Conservation (phyloP, 495 filamentous ascomycete species). For the Hypomontagnella monticulosa region DNA sequence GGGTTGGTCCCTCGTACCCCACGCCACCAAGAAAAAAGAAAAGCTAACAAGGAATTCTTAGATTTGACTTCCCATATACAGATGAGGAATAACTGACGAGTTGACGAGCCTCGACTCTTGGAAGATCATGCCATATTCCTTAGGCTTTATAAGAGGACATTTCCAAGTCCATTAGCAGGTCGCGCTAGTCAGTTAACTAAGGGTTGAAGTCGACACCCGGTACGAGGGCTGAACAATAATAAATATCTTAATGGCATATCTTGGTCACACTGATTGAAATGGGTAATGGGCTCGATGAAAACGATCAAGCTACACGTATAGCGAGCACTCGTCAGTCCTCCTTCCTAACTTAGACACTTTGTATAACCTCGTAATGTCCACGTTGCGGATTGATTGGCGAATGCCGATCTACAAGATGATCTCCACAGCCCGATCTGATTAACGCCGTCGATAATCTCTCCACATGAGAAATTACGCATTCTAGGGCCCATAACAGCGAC, state of each 20-base stretch:
- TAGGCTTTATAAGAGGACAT: too few species aligned
- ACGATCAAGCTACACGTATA: background rate
- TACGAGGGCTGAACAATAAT: too few species aligned
- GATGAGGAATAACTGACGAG: constrained; percentile 10
- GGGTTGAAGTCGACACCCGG: too few species aligned
- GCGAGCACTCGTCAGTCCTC: background rate
- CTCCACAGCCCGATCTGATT: background rate
- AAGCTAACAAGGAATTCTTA: constrained; percentile 13
- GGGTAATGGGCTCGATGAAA: background rate
- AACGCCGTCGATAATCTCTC: constrained; percentile 9
- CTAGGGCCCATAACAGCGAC: background rate
- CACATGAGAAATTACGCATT: constrained; percentile 12
- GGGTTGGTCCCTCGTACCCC: constrained; percentile 44
- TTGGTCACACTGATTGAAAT: too few species aligned
- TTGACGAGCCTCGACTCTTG: background rate
- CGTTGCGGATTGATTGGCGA: constrained; percentile 42
- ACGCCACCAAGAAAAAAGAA: background rate
- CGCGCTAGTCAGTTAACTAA: too few species aligned
- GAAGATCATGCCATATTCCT: too few species aligned
- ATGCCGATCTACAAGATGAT: constrained; percentile 13
- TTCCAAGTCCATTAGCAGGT: too few species aligned
- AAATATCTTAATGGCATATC: too few species aligned
- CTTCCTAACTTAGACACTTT: background rate
- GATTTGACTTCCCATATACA: constrained; percentile 32
- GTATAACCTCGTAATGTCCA: constrained; percentile 9